Evolutionary conservation across 2,329 filamentous ascomycete genomes (phyloP).

Genomic region (Trichophyton verrucosum): DNA sequence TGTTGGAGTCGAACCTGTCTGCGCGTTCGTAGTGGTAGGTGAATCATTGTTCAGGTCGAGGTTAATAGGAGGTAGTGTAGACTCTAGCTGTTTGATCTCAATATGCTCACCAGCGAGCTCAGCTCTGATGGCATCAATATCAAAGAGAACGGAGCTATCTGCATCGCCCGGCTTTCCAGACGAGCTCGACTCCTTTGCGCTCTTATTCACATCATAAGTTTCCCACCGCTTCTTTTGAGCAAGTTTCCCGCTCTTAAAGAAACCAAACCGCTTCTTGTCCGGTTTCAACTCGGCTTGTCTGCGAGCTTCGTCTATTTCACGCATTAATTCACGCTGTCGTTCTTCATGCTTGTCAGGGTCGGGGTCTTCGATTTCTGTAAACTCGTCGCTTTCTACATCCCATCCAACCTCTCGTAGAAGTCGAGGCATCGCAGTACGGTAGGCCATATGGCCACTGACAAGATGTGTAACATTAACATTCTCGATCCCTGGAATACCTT

Average conservation of each 20-base stretch:
- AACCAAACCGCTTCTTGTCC: conserved; percentile 57
- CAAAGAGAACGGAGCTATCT: conserved; percentile 60
- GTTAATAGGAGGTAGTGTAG: conserved; percentile 82
- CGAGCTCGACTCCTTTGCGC: conserved; percentile 20
- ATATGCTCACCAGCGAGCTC: conserved; percentile 63
- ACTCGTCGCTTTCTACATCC: conserved; percentile 85
- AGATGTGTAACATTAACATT: conserved; percentile 78
- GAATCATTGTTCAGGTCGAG: conserved; percentile 42
- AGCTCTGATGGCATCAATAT: conserved; percentile 84
- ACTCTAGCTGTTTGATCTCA: conserved; percentile 68
- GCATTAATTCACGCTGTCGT: conserved; percentile 83
- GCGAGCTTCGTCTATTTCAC: conserved; percentile 89
- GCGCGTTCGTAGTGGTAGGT: conserved; percentile 3
- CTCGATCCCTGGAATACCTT: conserved; percentile 67
- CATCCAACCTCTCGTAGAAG: conserved; percentile 80
- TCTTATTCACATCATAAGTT: conserved; percentile 62
- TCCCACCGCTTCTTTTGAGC: conserved; percentile 83
- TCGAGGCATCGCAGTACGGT: conserved; percentile 80
- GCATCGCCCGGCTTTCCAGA: conserved; percentile 20
- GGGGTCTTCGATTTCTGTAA: conserved; percentile 90
- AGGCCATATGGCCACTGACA: conserved; percentile 91
- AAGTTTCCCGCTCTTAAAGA: conserved; percentile 67
- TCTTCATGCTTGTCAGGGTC: conserved; percentile 86
- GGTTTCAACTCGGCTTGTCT: conserved; percentile 72
- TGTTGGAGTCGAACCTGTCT: not conserved